Base-by-base conservation (phyloP, 495 filamentous ascomycete genomes). In the Paragyromitra xinjiangensis region DNA sequence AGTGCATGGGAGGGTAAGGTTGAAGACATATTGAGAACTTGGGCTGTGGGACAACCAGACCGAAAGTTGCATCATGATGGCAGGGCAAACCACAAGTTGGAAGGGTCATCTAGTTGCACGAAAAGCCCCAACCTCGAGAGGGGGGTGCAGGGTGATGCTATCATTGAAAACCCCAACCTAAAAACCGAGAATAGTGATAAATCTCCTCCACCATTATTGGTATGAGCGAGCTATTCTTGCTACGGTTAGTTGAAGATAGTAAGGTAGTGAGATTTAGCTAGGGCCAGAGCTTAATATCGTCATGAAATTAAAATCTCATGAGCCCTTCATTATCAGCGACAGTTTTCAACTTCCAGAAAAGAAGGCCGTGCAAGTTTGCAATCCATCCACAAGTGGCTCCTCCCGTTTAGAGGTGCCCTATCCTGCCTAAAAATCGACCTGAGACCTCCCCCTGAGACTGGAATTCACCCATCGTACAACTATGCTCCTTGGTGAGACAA, bases 1-100 rank as follows among this genome's bases (percentile, higher is more conserved):
- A 67, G 44, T n/a, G 29, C 64, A 62, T 83, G 81, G 81, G 74
- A 81, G 29, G 26, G 34, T 40, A 68, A 65, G 24, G 69, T 82
- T 0, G 78, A 78, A 62, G 63, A 61, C 5, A 69, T 61, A 48
- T 37, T 82, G 70, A 78, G 58, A 26, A 64, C 66, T 37, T 82
- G 75, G 79, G 39, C 64, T 11, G 64, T 26, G 7, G 53, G 69
- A 29, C 50, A 59, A n/a, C 44, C 44, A 37, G 14, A n/a, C 8
- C 42, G 16, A n/a, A 71, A 71, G 26, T 26, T n/a, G 4, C 56
- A 71, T 63, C 12, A 48, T 39, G 68, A 71, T 40, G 56, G 42
- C 19, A 61, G 44, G 29, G 51, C 11, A 74, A 62, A 51, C 6
- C 16, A 16, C 39, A 53, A 51, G 24, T 14, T 26, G 37, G 58